A percentile compares a stretch with the other conserved stretches of the same genome.
Evolutionary conservation across 257 asterid species (phyloP).

Genomic region (Catharanthus roseus): DNA sequence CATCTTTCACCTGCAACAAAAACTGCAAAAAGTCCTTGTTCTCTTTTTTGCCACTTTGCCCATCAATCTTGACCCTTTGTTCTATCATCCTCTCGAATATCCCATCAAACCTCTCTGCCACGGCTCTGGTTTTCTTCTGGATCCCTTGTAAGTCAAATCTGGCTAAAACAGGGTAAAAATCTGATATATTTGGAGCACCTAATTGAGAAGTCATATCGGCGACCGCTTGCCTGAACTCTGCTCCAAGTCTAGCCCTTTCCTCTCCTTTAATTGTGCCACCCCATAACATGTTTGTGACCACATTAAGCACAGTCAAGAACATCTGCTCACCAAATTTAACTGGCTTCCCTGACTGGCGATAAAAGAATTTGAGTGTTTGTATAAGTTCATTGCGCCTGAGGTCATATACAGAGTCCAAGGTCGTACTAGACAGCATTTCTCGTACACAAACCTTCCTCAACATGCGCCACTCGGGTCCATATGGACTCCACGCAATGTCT

Average conservation of each 20-base stretch:
- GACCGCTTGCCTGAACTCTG: constrained; percentile 55
- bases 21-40: constrained; percentile 61
- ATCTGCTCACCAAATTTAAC: constrained; percentile 60
- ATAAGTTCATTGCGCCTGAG: constrained; percentile 49
- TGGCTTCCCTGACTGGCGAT: constrained; percentile 26
- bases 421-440: constrained; percentile 48
- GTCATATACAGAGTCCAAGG: constrained; percentile 49
- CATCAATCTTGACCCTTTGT: constrained; percentile 27
- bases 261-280: constrained; percentile 58
- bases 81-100: constrained; percentile 54
- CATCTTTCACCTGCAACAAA: constrained; percentile 46
- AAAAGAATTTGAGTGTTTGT: constrained; percentile 33
- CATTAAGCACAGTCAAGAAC: constrained; percentile 62
- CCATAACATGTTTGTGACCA: constrained; percentile 76
- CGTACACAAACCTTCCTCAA: constrained; percentile 55
- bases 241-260: constrained; percentile 46
- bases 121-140: constrained; percentile 38
- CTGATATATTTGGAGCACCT: constrained; percentile 59
- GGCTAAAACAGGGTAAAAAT: constrained; percentile 58
- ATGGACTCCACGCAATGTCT: constrained; percentile 62
- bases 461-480: constrained; percentile 81
- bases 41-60: neutral
- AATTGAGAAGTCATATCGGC: constrained; percentile 43
- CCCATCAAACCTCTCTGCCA: constrained; percentile 42
- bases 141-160: constrained; percentile 66